phyloP scores from a whole-genome alignment of 202 grass and related monocot species.

The Bolboschoenoplectus hybrid region DNA sequence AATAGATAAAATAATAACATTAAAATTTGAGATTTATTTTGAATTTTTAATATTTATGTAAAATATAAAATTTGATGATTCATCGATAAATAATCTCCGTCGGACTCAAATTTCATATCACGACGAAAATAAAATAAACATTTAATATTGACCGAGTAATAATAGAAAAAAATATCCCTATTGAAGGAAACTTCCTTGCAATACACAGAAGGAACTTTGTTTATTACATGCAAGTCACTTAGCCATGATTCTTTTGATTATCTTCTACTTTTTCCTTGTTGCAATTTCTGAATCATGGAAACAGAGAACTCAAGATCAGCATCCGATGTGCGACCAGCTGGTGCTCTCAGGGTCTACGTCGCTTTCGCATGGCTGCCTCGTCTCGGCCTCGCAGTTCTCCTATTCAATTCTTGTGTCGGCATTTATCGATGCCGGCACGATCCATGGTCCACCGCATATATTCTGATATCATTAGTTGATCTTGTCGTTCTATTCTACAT shows the following conservation, averaged over 20 bases:
- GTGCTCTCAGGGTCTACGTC: no score
- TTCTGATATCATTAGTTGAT: constrained; percentile 20
- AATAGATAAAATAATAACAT: no score
- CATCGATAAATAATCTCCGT: no score
- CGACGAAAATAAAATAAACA: background rate
- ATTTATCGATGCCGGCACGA: constrained; percentile 32
- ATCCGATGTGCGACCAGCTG: background rate
- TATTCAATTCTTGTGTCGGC: constrained; percentile 32
- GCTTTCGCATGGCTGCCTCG: background rate
- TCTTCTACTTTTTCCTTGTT: background rate
- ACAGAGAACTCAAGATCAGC: background rate
- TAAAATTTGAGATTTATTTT: no score
- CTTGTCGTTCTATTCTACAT: constrained; percentile 34
- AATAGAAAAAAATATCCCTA: background rate
- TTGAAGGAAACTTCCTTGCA: constrained; percentile 4
- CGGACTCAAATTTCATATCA: no score
- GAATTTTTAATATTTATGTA: no score
- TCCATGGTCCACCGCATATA: background rate
- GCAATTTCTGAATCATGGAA: background rate
- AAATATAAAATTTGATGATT: no score
- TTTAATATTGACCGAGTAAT: background rate
- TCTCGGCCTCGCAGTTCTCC: constrained; percentile 12
- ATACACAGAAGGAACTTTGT: background rate
- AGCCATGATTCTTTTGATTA: background rate
- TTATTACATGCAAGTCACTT: background rate